Base-by-base conservation (phyloP, 2,329 filamentous ascomycete genomes). In the Fusarium pseudograminearum region DNA sequence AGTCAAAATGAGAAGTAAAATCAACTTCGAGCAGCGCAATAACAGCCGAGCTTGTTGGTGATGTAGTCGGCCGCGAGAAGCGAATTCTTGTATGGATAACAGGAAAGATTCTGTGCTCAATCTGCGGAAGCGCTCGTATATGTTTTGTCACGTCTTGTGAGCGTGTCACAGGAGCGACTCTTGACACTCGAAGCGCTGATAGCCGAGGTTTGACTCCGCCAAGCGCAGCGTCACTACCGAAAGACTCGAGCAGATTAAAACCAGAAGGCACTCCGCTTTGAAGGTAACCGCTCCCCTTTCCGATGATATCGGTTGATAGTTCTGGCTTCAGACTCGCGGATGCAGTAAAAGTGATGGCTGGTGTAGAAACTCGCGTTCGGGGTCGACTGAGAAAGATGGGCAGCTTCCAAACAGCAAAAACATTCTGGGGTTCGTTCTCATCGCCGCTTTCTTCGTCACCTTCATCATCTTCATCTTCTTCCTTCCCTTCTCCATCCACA, bases 201-300 rank as follows among this genome's bases (percentile, higher is more conserved):
- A 96, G 83, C 31, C 87, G 87, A 47, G 92, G 91, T 70, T 85
- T 84, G 28, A 88, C 81, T 36, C 89, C 88, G 18, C 81, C 82
- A 20, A 93, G 82, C 28, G 85, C 85, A 24, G 89, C 87, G 74
- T 94, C 92, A 65, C 83, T 83, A 54, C 86, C 84, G 65, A 95
- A 92, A 5, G 92, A 86, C 75, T 92, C 90, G 16, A 96, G 86
- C n/a, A 95, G 83, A 77, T 95, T 96, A 67, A 93, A 83, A 3
- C 91, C 90, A 9, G 90, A 86, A 1, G 92, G 89, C 28, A 90
- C 80, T 60, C 89, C 87, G 74, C 90, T 93, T 36, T 87, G 86
- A 33, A 95, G 84, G 74, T 93, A 93, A 54, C 91, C 89, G 61
- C 87, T 83, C 12, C 80, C 78, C 40, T 72, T 71, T 14, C 73